Evolutionary conservation across 2,329 filamentous ascomycete genomes (phyloP).

Genomic region (Fusarium veterinarium): DNA sequence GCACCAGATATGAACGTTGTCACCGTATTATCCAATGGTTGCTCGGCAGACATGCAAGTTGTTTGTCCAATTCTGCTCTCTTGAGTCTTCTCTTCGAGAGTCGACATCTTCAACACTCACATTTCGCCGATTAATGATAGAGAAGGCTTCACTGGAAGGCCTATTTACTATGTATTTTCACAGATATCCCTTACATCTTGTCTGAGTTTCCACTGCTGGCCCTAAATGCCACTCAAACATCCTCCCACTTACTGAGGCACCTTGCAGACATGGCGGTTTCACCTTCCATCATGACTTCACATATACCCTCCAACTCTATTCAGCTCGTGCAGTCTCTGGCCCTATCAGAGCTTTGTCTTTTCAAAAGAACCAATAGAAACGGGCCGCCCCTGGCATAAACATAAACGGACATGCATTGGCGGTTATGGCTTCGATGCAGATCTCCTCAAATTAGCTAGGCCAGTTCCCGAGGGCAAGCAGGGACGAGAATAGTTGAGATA

Average conservation of each 20-base stretch:
- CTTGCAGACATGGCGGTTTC: conserved; percentile 32
- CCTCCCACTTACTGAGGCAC: neutral
- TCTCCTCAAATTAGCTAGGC: conserved; percentile 15
- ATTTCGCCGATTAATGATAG: fast-evolving
- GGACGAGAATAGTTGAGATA: neutral
- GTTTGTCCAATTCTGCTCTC: neutral
- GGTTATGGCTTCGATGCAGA: conserved; percentile 4
- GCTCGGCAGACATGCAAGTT: neutral
- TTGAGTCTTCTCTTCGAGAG: neutral
- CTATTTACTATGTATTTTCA: fast-evolving
- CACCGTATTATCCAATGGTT: neutral
- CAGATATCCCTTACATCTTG: fast-evolving
- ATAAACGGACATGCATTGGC: conserved; percentile 7
- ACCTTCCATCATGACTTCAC: conserved; percentile 24
- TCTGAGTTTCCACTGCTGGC: neutral
- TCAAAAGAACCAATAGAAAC: conserved; percentile 21
- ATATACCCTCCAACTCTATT: conserved; percentile 19
- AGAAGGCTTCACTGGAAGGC: neutral
- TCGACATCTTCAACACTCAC: neutral
- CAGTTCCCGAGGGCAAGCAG: neutral
- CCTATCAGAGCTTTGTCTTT: conserved; percentile 6
- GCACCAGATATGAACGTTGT: neutral
- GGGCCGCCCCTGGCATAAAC: conserved; percentile 25
- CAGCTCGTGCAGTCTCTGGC: conserved; percentile 36
- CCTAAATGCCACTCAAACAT: neutral